Percentiles rank a stretch among this genome's conserved stretches.
These are phyloP conservation scores for Diplodia mutila DNA, from an alignment of 2,329 filamentous ascomycete species.

Conservation along the genomic window DNA sequence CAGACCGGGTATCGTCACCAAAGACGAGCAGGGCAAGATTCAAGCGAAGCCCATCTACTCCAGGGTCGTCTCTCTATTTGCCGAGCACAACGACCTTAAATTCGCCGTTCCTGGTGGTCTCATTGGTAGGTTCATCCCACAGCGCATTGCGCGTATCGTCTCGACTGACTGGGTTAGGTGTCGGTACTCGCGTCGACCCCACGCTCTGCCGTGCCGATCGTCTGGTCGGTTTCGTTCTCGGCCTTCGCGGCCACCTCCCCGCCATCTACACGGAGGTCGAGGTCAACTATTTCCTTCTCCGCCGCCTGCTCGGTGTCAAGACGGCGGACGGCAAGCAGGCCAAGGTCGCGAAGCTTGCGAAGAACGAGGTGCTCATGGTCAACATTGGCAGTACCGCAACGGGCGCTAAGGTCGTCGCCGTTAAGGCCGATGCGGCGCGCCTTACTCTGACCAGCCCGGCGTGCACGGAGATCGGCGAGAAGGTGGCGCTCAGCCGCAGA, in stretches of 20 bases:
- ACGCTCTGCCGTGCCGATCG: conserved; percentile 98
- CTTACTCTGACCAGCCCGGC: conserved; percentile 89
- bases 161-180: conserved; percentile 55
- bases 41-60: conserved; percentile 98
- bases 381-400: conserved; percentile 98
- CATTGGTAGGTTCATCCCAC: conserved; percentile 61
- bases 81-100: conserved; percentile 97
- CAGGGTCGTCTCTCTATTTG: conserved; percentile 91
- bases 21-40: conserved; percentile 89
- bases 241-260: conserved; percentile 88
- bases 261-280: conserved; percentile 98
- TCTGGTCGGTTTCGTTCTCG: conserved; percentile 96
- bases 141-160: too few species aligned
- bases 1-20: conserved; percentile 94
- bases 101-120: conserved; percentile 97
- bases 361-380: conserved; percentile 99
- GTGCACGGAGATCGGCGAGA: conserved; percentile 96
- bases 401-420: conserved; percentile 94
- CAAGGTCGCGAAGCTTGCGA: conserved; percentile 96
- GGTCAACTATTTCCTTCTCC: conserved; percentile 98
- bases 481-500: conserved; percentile 93
- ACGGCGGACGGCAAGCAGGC: conserved; percentile 98
- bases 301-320: conserved; percentile 92
- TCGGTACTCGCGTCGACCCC: conserved; percentile 95
- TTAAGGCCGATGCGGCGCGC: conserved; percentile 97